These are phyloP conservation scores for Echites panduratus DNA, from an alignment of 257 asterid genomes.

Conservation along the genomic window DNA sequence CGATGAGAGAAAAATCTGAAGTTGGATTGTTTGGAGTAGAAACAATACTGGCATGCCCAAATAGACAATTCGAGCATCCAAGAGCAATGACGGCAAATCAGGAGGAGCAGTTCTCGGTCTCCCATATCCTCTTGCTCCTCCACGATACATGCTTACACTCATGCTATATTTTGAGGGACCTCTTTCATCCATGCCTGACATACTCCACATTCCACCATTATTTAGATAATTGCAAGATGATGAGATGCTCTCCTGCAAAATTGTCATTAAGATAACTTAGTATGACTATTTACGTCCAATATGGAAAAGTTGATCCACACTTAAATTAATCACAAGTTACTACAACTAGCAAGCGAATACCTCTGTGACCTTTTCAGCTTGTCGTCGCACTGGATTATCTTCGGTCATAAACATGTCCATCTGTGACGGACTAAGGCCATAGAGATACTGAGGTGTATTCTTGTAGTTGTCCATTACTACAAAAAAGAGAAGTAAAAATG, in stretches of 20 bases:
- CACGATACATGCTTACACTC: constrained; percentile 73
- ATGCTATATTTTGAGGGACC: constrained; percentile 65
- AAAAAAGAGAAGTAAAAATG: constrained; percentile 8
- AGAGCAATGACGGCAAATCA: constrained; percentile 88
- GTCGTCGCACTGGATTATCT: constrained; percentile 65
- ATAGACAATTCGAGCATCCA: constrained; percentile 88
- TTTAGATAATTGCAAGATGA: constrained; percentile 57
- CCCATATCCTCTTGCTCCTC: constrained; percentile 69
- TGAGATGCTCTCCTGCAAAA: constrained; percentile 69
- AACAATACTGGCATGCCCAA: constrained; percentile 87
- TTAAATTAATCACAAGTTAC: not conserved
- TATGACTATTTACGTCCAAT: not conserved
- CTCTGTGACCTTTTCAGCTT: constrained; percentile 71
- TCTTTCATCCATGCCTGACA: constrained; percentile 45
- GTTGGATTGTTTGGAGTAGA: constrained; percentile 11
- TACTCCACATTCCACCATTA: constrained; percentile 72
- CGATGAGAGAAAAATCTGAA: not conserved
- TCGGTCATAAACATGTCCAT: constrained; percentile 95
- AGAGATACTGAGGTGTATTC: constrained; percentile 68
- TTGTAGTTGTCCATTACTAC: constrained; percentile 83
- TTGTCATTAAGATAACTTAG: not conserved
- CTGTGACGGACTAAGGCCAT: constrained; percentile 84
- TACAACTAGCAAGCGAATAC: constrained; percentile 29
- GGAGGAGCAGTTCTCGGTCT: constrained; percentile 82
- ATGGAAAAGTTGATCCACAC: constrained; percentile 1